Base-by-base conservation (phyloP, 768 basidiomycete species). In the Terana coerulea region DNA sequence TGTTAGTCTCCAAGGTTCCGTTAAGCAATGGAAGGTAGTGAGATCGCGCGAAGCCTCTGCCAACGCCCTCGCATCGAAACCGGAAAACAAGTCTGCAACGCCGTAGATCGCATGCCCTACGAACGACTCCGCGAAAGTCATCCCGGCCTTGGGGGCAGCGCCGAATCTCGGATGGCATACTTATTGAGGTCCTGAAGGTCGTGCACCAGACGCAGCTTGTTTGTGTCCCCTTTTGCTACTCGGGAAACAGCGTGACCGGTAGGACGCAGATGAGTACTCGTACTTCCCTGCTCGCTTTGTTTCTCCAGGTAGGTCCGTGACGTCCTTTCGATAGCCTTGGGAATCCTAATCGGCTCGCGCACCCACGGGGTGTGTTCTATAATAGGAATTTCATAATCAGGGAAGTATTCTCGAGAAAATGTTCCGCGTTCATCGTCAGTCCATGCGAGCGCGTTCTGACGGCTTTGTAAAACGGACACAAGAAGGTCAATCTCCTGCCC, bases 281-380 rank as follows among this genome's bases (percentile, higher is more conserved):
- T 54, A 60, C 17, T 54, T 47, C 0, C 62, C 62, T 0, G 55
- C 51, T 0, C n/a, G 22, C 0, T 34, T 34, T 29, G 60, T 52
- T 0, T 55, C 50, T 7, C 22, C 11, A 2, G 59, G 3, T 0
- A 54, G 22, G 9, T 48, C 9, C 9, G 40, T 42, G 0, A 63
- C 50, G 1, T 53, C 29, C 5, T 43, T 9, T 44, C 17, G 3
- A 56, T 25, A 0, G 53, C 59, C 10, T 51, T 40, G 3, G 60
- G 57, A 25, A 60, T 51, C 1, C 35, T 52, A 12, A 57, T 55
- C 0, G 66, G 66, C 3, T 56, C 53, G 22, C 55, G 47, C 7
- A 62, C 52, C 71, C 71, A 73, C 0, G 69, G 70, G 0, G 49
- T 61, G 42, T 72, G 70, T 46, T 65, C 62, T 2, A 72, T 68